Percentiles rank a stretch among this genome's conserved stretches.
Evolutionary conservation across 257 asterid species (phyloP).

Genomic region (Solanum stenotomum): DNA sequence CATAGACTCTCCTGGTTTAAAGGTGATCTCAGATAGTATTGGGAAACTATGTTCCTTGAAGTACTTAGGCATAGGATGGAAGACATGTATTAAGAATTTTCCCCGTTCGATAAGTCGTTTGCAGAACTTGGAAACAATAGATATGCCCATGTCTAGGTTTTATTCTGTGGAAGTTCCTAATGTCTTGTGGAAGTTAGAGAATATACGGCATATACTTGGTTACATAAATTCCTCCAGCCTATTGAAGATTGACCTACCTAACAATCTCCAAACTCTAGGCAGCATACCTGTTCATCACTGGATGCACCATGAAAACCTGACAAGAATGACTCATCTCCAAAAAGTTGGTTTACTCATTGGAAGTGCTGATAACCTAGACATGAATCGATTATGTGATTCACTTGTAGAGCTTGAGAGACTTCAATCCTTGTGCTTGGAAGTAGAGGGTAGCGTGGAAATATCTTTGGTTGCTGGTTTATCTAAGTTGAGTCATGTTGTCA

Average conservation of each 20-base stretch:
- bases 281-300: not conserved
- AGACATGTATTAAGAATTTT: not conserved
- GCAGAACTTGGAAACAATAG: constrained; percentile 9
- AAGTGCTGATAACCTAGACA: not conserved
- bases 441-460: not conserved
- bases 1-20: not conserved
- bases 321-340: not conserved
- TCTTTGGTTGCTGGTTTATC: not conserved
- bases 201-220: constrained; percentile 2
- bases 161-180: not conserved
- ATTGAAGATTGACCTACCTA: not conserved
- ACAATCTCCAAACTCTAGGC: constrained; percentile 11
- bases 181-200: constrained; percentile 5
- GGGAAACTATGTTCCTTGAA: constrained; percentile 4
- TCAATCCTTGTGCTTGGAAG: not conserved
- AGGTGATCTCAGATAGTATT: not conserved
- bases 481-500: not conserved
- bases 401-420: constrained; percentile 3
- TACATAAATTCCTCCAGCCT: not conserved
- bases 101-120: constrained; percentile 8
- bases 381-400: not conserved
- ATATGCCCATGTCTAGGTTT: not conserved
- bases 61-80: constrained; percentile 11
- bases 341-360: not conserved
- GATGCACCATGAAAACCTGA: not conserved